These are phyloP conservation scores for Citeromyces matritensis DNA, from an alignment of 805 yeast species.

Conservation along the genomic window DNA sequence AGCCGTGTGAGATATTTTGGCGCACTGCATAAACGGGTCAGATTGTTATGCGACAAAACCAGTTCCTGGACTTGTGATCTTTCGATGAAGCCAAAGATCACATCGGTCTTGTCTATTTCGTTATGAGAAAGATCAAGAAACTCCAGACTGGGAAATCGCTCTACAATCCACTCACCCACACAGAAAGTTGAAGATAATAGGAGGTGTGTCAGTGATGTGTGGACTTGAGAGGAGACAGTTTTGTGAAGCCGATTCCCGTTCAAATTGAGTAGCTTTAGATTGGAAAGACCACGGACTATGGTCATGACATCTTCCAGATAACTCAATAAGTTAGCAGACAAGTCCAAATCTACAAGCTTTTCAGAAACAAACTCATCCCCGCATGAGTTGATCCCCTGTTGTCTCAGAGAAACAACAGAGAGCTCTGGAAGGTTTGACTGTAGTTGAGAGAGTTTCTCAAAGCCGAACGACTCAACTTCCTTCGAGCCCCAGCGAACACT, in stretches of 20 bases:
- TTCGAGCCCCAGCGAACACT: conserved; percentile 39
- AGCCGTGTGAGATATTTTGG: no score
- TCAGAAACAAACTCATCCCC: not conserved
- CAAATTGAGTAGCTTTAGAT: conserved; percentile 25
- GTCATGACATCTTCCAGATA: conserved; percentile 21
- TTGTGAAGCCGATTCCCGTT: conserved; percentile 33
- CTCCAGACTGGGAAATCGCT: conserved; percentile 3
- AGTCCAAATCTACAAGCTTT: conserved; percentile 26
- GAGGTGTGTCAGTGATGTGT: not conserved
- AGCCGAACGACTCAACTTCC: conserved; percentile 47
- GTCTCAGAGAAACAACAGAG: conserved; percentile 32
- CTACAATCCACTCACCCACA: no score
- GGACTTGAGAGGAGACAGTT: no score
- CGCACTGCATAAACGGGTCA: conserved; percentile 4
- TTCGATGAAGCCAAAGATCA: no score
- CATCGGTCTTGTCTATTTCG: not conserved
- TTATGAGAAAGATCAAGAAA: conserved; percentile 16
- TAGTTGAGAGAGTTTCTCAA: conserved; percentile 33
- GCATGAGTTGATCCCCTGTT: conserved; percentile 16
- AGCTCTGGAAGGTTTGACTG: conserved; percentile 32
- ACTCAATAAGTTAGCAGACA: conserved; percentile 43
- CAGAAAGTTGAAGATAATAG: no score
- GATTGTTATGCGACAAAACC: conserved; percentile 3
- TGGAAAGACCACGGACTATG: conserved; percentile 19
- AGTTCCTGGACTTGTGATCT: conserved; percentile 10